Base-by-base conservation (phyloP, 352 stramenopile genomes). In the Pseudoperonospora humuli region DNA sequence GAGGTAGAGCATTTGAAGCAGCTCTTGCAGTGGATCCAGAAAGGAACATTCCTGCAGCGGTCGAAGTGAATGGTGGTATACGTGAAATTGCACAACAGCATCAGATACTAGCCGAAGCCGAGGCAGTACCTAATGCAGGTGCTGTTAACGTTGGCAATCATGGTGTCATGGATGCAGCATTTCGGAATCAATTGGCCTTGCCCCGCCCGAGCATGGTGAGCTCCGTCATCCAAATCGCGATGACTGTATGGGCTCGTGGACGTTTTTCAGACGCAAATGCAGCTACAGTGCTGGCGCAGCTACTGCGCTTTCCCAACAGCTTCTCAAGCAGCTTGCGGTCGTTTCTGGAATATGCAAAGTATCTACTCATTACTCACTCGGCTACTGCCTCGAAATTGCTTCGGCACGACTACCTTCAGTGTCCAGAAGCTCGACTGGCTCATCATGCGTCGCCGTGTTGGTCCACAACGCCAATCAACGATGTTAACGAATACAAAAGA, bases 321-420 rank as follows among this genome's bases (percentile, higher is more conserved):
- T 62, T 84, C 39, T 51, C 70, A 7, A 46, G 43, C 1, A 61
- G 61, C 7, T 42, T 91, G 9, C 71, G 67, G 2, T 70, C 54
- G 10, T 83, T 88, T 26, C 39, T 86, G 26, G 75, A 91, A 44
- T 87, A 81, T 54, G 67, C 65, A 15, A 77, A 72, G 41, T 88
- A 71, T 38, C 43, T 87, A 7, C 42, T 67, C 1, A 64, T 67
- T 23, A 67, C 52, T 0, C 61, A 71, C 29, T 50, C 63, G 1
- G 45, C 55, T n/a, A 70, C 57, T 4, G 64, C 70, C 13, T 43
- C 36, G 0, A 64, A 59, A 11, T 31, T 88, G 29, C 60, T 88
- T n/a, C 43, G 61, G 11, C 78, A 91, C 44, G 51, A 68, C 17
- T 86, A 70, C 25, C 39, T 86, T 18, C 41, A 50, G 18, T 59